These are phyloP conservation scores for Fusarium transvaalense DNA, from an alignment of 2,329 filamentous ascomycete genomes.

Conservation along the genomic window DNA sequence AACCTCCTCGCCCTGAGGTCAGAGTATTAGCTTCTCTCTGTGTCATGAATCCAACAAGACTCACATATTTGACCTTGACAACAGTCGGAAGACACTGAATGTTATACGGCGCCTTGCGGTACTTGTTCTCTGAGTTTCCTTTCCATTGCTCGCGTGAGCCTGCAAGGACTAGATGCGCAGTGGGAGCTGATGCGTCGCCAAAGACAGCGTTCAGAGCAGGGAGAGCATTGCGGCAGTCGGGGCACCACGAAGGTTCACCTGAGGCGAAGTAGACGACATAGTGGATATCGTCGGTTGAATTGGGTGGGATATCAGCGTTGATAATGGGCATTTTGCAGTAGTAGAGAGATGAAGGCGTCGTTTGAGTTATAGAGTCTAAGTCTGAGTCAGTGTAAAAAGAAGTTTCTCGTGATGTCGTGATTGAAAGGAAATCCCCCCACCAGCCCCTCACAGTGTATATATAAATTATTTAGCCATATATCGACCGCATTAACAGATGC, in stretches of 20 bases:
- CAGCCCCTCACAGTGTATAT: not conserved
- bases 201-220: slow-evolving; percentile 46
- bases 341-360: not conserved
- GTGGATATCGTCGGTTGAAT: slow-evolving; percentile 42
- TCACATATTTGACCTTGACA: slow-evolving; percentile 46
- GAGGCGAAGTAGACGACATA: slow-evolving; percentile 52
- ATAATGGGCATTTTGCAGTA: slow-evolving; percentile 46
- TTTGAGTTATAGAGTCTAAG: not conserved
- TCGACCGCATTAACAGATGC: no score
- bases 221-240: slow-evolving; percentile 47
- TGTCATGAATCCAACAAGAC: not conserved
- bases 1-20: slow-evolving; percentile 43
- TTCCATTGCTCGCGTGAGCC: slow-evolving; percentile 45
- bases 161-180: slow-evolving; percentile 46
- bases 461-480: no score
- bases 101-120: slow-evolving; percentile 44
- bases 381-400: not conserved
- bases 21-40: not conserved
- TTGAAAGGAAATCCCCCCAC: not conserved
- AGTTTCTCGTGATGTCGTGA: not conserved
- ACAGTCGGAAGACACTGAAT: slow-evolving; percentile 48
- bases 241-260: slow-evolving; percentile 50
- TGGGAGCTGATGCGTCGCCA: slow-evolving; percentile 41
- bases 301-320: slow-evolving; percentile 44
- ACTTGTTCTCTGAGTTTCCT: slow-evolving; percentile 46